Evolutionary conservation across 768 basidiomycete genomes (phyloP), one percentile per base, ranked within the genome.

Genomic region (Amanita pseudoporphyria): DNA sequence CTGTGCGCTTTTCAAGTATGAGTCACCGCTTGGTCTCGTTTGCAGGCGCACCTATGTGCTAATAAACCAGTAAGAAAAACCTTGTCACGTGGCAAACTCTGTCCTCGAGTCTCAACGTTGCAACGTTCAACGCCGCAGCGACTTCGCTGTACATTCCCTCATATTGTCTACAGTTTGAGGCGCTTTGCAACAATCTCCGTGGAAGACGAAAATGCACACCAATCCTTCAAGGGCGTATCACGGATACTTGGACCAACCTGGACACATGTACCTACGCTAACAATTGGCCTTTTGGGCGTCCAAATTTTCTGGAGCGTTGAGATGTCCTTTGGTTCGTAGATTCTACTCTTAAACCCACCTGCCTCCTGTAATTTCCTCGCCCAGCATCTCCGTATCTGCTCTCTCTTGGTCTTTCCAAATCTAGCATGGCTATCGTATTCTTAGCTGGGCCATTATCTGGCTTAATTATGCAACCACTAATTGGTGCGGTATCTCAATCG

Each of bases 241-340:
- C 73, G 67, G 50, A 78, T 91, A 22, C 55, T 74, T 5, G 87
- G 88, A 0, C 89, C 90, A 1, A 54, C 59, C 53, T 88, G 82
- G 81, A 61, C 75, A 0, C 79, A 77, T 41, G 64, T 87, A 22
- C 84, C 87, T 1, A 71, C 74, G 2, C 64, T 95, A 33, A 94
- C 91, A 0, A 58, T 92, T 6, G 86, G 88, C 0, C 67, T 94
- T 45, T 64, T 91, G 2, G 93, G 93, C 5, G 81, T 94, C 0
- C 87, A 90, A 62, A 79, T 91, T 53, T 78, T 95, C 41, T 96
- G 94, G 94, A 86, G 85, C 1, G 84, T 95, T 10, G 93, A 96
- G 60, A 93, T 96, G 89, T 84, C 88, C 0, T 93, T 95, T 54
- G 90, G 87, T 71, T 30, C 32, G 68, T 57, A 28, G 6, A 16